Evolutionary conservation across 768 basidiomycete species (phyloP), one percentile per base, ranked within the genome.

Genomic region (Hygrocybe punicea): DNA sequence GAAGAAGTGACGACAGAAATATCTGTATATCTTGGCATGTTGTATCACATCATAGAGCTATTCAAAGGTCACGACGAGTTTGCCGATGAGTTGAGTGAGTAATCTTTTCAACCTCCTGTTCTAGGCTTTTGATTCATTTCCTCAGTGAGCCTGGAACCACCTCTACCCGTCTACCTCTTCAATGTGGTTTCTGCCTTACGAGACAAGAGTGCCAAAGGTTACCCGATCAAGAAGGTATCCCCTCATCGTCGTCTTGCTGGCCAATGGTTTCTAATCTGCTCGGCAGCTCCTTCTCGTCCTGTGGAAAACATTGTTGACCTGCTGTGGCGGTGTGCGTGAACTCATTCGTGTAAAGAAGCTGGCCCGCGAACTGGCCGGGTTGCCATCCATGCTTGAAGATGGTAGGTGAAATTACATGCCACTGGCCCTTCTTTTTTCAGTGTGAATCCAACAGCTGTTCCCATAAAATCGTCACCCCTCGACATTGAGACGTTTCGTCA

Each of bases 51-150:
- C 54, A 86, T 98, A 13, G 96, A 98, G 73, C 82, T 94, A 24
- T 93, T 93, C 73, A 89, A 96, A 67, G 87, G 88, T 3, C 89
- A 97, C 62, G 93, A 95, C 57, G 87, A 93, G 63, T 98, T 98
- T 69, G 94, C 91, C 2, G 94, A 97, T 63, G 96, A 98, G 73
- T 78, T 98, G 48, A 98, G 96, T 97, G 72, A 78, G 95, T 71
- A 10, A 50, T 8, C 24, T 25, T 35, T 57, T 36, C 25, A 45
- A 47, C 42, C 50, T 47, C 39, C 23, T 42, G 47, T 33, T 56
- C 46, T 40, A 10, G 40, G 36, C 53, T 50, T 17, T 49, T 52
- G 58, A 53, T 62, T 58, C 40, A 53, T 29, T 56, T 33, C 53
- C 52, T 24, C 60, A 98, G 96, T 99, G 95, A 89, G 89, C 62